Conservation (phyloP, 352 stramenopile species). For the Peronosclerospora sorghi region DNA sequence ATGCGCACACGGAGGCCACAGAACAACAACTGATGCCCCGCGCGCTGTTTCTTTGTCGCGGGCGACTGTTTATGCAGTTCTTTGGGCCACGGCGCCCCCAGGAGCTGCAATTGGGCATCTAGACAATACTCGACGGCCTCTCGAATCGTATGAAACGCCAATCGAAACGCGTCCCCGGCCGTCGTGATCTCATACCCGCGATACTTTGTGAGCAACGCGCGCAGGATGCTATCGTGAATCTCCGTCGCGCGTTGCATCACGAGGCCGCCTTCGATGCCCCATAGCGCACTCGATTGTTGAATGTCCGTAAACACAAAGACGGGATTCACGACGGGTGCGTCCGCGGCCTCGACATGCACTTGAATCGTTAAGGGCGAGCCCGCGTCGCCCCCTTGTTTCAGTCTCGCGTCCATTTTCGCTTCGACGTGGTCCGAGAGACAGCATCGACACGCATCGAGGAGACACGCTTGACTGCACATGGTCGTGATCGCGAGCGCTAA, state of each 20-base stretch:
- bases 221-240: slow-evolving; percentile 45
- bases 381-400: slow-evolving; percentile 26
- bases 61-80: slow-evolving; percentile 28
- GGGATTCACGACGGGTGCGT: slow-evolving; percentile 31
- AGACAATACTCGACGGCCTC: slow-evolving; percentile 50
- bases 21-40: slow-evolving; percentile 28
- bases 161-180: slow-evolving; percentile 39
- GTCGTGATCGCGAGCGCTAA: slow-evolving; percentile 33
- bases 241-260: slow-evolving; percentile 43
- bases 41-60: slow-evolving; percentile 28
- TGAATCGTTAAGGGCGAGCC: slow-evolving; percentile 20
- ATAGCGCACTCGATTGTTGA: slow-evolving; percentile 44
- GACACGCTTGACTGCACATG: slow-evolving; percentile 35
- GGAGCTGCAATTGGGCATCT: slow-evolving; percentile 38
- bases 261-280: slow-evolving; percentile 23
- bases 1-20: slow-evolving; percentile 42
- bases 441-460: slow-evolving; percentile 23
- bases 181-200: slow-evolving; percentile 56
- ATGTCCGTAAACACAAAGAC: slow-evolving; percentile 67
- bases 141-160: slow-evolving; percentile 43
- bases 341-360: slow-evolving; percentile 16
- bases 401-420: slow-evolving; percentile 26
- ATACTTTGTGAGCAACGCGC: slow-evolving; percentile 32
- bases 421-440: slow-evolving; percentile 38
- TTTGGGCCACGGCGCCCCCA: slow-evolving; percentile 36